Percentiles rank a stretch among this genome's conserved stretches.
phyloP scores from a whole-genome alignment of 805 yeast species.

The Groenewaldozyma salmanticensis region DNA sequence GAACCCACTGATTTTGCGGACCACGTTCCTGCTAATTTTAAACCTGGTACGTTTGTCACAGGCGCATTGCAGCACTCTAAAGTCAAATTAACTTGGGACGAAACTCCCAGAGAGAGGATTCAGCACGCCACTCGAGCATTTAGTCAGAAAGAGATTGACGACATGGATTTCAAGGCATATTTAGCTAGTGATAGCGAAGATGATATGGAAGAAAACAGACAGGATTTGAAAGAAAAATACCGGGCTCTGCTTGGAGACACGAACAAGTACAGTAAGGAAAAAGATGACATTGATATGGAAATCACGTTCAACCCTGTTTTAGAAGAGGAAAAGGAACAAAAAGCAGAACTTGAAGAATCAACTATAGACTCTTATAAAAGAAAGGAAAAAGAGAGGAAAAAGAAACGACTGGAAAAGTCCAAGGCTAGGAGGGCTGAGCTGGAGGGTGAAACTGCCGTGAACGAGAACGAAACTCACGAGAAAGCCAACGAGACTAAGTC shows the following conservation, averaged over 20 bases:
- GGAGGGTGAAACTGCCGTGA: slow-evolving; percentile 40
- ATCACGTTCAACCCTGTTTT: slow-evolving; percentile 90
- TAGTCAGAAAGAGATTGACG: slow-evolving; percentile 58
- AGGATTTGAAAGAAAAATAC: slow-evolving; percentile 41
- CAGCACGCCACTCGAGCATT: slow-evolving; percentile 72
- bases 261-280: slow-evolving; percentile 4
- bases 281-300: slow-evolving; percentile 73
- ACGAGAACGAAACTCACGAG: slow-evolving; percentile 15
- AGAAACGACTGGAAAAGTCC: slow-evolving; percentile 67
- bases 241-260: slow-evolving; percentile 33
- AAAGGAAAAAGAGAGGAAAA: slow-evolving; percentile 88
- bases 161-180: slow-evolving; percentile 40
- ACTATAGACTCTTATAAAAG: slow-evolving; percentile 73
- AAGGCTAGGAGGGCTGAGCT: slow-evolving; percentile 48
- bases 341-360: slow-evolving; percentile 47
- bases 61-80: slow-evolving; percentile 95
- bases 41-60: slow-evolving; percentile 75
- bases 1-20: slow-evolving; percentile 66
- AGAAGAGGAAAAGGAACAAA: slow-evolving; percentile 32
- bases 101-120: slow-evolving; percentile 84
- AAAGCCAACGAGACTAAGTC: slow-evolving; percentile 15
- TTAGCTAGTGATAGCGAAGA: slow-evolving; percentile 69
- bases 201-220: slow-evolving; percentile 37
- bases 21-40: slow-evolving; percentile 65
- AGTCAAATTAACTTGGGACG: slow-evolving; percentile 97